A percentile compares a stretch with the other conserved stretches of the same genome.
These are phyloP conservation scores for Boletus semigastroideus DNA, from an alignment of 1,284 basidiomycete genomes.

Conservation along the genomic window DNA sequence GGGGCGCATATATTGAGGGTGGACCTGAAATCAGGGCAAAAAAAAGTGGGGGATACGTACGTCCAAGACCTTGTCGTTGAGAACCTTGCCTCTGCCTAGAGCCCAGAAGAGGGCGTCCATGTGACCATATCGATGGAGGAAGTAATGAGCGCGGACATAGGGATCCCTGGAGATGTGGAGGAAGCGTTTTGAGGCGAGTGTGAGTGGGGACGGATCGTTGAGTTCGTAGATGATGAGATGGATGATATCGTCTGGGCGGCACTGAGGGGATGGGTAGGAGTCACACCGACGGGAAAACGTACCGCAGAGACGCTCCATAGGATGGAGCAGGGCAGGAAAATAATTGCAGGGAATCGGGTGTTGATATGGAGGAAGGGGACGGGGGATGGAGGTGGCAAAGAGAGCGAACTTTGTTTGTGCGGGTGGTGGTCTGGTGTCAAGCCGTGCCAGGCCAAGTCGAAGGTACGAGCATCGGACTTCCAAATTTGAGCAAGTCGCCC, in stretches of 20 bases:
- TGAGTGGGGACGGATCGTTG: conserved; percentile 58
- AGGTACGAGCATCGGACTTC: conserved; percentile 41
- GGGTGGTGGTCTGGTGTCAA: conserved; percentile 38
- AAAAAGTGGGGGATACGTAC: conserved; percentile 44
- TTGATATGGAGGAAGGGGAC: background rate
- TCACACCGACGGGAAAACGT: conserved; percentile 31
- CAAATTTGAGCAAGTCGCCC: conserved; percentile 34
- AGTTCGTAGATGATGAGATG: conserved; percentile 72
- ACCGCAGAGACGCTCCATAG: conserved; percentile 67
- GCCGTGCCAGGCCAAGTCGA: conserved; percentile 29
- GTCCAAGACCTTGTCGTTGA: conserved; percentile 66
- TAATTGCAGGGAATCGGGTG: conserved; percentile 9
- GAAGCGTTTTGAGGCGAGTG: conserved; percentile 56
- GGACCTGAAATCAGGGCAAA: background rate
- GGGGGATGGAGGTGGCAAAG: conserved; percentile 1
- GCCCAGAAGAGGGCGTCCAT: conserved; percentile 71
- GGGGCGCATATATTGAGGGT: conserved; percentile 25
- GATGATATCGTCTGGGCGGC: conserved; percentile 62
- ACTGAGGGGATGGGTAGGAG: conserved; percentile 16
- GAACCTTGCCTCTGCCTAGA: conserved; percentile 61
- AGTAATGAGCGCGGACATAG: conserved; percentile 73
- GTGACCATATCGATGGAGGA: conserved; percentile 66
- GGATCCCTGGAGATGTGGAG: conserved; percentile 65
- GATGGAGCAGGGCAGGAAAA: background rate
- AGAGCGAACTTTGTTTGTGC: conserved; percentile 30